A percentile compares a stretch with the other conserved stretches of the same genome.
phyloP scores from a whole-genome alignment of 2,329 filamentous ascomycete genomes.

The Xylariaceae sp. region DNA sequence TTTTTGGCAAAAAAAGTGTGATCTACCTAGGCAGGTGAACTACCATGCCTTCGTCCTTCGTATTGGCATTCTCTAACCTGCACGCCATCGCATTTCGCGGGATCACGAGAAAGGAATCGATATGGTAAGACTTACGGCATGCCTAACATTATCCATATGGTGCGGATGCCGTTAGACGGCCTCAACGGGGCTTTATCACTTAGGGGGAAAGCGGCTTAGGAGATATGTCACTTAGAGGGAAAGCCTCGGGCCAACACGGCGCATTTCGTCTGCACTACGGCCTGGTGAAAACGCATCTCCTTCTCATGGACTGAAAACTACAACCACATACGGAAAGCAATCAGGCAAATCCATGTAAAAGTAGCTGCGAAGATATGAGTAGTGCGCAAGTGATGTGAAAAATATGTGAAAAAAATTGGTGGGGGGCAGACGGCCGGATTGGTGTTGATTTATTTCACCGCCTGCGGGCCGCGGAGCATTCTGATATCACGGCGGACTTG shows the following conservation, averaged over 20 bases:
- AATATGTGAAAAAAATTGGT: neutral
- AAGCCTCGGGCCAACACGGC: constrained; percentile 21
- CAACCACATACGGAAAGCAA: neutral
- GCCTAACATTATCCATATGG: neutral
- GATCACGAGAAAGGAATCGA: neutral
- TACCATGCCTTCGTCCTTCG: too few relatives aligned
- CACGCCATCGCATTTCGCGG: neutral
- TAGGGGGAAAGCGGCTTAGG: constrained; percentile 18
- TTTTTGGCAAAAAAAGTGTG: neutral
- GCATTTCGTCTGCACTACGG: neutral
- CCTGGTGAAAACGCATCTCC: neutral
- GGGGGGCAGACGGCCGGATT: neutral
- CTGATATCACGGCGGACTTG: too few relatives aligned
- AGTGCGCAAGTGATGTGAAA: neutral
- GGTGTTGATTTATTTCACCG: neutral
- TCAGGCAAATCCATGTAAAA: neutral
- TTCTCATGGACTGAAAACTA: too few relatives aligned
- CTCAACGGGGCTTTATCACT: constrained; percentile 12
- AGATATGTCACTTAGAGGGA: constrained; percentile 21
- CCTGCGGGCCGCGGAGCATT: too few relatives aligned
- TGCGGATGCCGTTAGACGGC: neutral
- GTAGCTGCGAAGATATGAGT: neutral
- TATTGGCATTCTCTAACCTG: too few relatives aligned
- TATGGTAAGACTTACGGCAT: neutral
- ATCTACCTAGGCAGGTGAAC: neutral